Percentiles rank a stretch among this genome's conserved stretches.
Conservation (phyloP, 768 basidiomycete genomes). For the Podaxis rugospora region DNA sequence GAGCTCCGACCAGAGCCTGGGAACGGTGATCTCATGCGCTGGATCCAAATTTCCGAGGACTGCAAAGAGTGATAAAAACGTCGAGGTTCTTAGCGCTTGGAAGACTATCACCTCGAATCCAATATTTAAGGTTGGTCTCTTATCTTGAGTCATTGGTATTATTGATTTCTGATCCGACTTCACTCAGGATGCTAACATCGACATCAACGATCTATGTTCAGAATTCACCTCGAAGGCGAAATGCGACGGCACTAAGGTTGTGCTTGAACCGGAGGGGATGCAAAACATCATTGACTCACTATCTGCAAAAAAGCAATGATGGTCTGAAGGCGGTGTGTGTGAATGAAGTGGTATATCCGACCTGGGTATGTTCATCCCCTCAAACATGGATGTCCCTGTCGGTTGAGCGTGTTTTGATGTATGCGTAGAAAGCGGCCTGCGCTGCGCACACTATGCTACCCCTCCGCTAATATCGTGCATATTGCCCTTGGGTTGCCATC, state of each 20-base stretch:
- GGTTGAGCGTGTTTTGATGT: neutral
- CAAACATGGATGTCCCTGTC: neutral
- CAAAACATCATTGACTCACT: constrained; percentile 42
- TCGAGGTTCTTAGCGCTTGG: constrained; percentile 81
- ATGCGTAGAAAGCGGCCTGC: neutral
- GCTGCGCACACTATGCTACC: neutral
- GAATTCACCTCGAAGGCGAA: constrained; percentile 80
- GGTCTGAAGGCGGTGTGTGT: neutral
- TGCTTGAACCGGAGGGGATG: constrained; percentile 57
- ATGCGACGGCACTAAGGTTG: constrained; percentile 82
- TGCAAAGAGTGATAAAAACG: constrained; percentile 63
- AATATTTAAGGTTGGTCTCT: constrained; percentile 58
- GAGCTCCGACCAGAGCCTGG: constrained; percentile 37
- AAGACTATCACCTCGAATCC: constrained; percentile 70
- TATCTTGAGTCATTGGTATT: constrained; percentile 5
- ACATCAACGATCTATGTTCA: constrained; percentile 73
- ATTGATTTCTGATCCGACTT: constrained; percentile 10
- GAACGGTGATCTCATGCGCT: constrained; percentile 59
- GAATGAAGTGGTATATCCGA: neutral
- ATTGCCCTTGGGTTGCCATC: neutral
- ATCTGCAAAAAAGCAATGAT: constrained; percentile 22
- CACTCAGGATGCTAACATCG: constrained; percentile 49
- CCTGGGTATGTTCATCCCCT: neutral
- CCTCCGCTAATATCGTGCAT: neutral
- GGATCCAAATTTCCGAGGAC: constrained; percentile 69